phyloP scores from a whole-genome alignment of 2,329 filamentous ascomycete genomes.

The Westerdykella sp. region DNA sequence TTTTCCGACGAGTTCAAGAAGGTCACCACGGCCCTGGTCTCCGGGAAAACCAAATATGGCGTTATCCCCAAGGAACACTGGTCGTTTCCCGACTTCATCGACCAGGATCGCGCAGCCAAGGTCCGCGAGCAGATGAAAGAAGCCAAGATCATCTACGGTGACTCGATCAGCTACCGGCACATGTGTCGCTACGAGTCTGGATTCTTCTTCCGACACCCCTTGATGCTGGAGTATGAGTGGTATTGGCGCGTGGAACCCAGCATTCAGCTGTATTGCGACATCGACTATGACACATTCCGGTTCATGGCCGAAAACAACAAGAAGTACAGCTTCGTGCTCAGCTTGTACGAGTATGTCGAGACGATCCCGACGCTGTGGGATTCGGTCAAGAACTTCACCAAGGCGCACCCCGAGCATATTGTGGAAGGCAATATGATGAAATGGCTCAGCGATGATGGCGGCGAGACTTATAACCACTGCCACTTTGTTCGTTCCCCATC shows the following conservation, averaged over 20 bases:
- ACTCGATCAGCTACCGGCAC: slow-evolving; percentile 93
- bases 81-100: slow-evolving; percentile 95
- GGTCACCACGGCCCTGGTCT: slow-evolving; percentile 81
- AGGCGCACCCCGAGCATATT: slow-evolving; percentile 83
- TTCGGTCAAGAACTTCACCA: slow-evolving; percentile 89
- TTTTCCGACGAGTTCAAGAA: slow-evolving; percentile 94
- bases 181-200: slow-evolving; percentile 99
- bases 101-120: slow-evolving; percentile 84
- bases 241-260: slow-evolving; percentile 99
- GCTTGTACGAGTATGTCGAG: slow-evolving; percentile 92
- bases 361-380: slow-evolving; percentile 97
- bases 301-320: slow-evolving; percentile 94
- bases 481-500: slow-evolving; percentile 67
- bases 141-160: slow-evolving; percentile 96
- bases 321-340: slow-evolving; percentile 96
- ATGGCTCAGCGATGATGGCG: slow-evolving; percentile 86
- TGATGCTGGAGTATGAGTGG: slow-evolving; percentile 96
- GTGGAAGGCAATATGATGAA: slow-evolving; percentile 76
- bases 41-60: slow-evolving; percentile 86
- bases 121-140: slow-evolving; percentile 91
- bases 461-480: slow-evolving; percentile 92
- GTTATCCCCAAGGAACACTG: slow-evolving; percentile 87
- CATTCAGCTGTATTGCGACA: slow-evolving; percentile 92
- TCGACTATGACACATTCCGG: slow-evolving; percentile 93
- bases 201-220: slow-evolving; percentile 93